These are phyloP conservation scores for Venturia nashicola DNA, from an alignment of 2,329 filamentous ascomycete species.

Conservation along the genomic window DNA sequence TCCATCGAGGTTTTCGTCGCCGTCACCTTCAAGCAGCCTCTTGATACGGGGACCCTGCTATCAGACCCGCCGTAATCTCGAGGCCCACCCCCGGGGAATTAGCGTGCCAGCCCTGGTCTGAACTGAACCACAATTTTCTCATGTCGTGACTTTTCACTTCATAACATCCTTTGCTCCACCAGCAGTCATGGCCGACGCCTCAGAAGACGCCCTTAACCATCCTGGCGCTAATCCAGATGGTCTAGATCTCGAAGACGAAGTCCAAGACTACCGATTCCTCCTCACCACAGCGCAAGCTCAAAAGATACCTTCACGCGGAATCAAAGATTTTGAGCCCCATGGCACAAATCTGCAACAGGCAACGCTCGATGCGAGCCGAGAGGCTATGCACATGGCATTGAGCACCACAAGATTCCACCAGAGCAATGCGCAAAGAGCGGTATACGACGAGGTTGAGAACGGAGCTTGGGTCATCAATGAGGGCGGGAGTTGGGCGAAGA, in stretches of 20 bases:
- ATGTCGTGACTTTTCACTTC: background rate
- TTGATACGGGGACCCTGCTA: background rate
- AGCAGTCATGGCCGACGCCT: conserved; percentile 22
- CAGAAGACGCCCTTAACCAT: conserved; percentile 21
- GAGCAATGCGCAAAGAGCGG: conserved; percentile 54
- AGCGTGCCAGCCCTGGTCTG: background rate
- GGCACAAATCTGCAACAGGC: conserved; percentile 70
- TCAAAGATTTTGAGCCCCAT: conserved; percentile 95
- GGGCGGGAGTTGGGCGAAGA: conserved; percentile 60
- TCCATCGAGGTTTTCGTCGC: background rate
- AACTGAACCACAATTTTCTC: background rate
- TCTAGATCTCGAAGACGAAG: conserved; percentile 65
- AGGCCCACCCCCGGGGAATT: background rate
- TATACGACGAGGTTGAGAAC: conserved; percentile 56
- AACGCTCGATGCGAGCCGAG: conserved; percentile 66
- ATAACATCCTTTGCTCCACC: background rate
- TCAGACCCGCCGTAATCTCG: background rate
- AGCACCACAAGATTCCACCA: conserved; percentile 63
- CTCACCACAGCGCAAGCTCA: conserved; percentile 14
- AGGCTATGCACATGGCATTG: conserved; percentile 81
- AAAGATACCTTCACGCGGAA: conserved; percentile 75
- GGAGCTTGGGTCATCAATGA: conserved; percentile 54
- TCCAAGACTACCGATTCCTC: conserved; percentile 76
- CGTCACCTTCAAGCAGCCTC: too few relatives aligned
- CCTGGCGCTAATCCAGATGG: conserved; percentile 19